Base-by-base conservation (phyloP, 805 yeast species). In the Monosporozyma solicola region DNA sequence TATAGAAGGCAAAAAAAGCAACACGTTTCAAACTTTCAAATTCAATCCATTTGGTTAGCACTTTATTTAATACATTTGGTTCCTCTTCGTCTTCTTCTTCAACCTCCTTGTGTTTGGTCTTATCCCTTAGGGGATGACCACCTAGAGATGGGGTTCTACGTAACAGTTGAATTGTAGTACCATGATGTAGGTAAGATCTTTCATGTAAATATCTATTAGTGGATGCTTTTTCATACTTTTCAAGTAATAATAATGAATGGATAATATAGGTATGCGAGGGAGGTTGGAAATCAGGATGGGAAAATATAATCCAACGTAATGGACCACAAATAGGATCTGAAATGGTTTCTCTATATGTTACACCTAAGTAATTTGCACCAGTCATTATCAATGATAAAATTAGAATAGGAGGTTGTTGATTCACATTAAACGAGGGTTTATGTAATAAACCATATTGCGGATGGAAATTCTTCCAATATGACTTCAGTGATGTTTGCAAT, bases 121-220 rank as follows among this genome's bases (percentile, higher is more conserved):
- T 55, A 20, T 51, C 55, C n/a, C 69, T 53, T 53, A 70, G 51
- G 0, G 89, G 87, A 53, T 84, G 80, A 0, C 90, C 90, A 13
- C 90, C 90, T 35, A 88, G 67, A 0, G 85, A 78, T 1, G 95
- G 88, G 0, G 88, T 80, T 59, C 96, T 74, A 58, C 95, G 72
- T 49, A 88, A 69, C 45, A 88, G 69, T 66, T 88, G 96, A 43
- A 87, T 82, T 0, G 91, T 82, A 0, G 95, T 85, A 4, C 94
- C 96, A 66, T 88, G 96, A 64, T 89, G 95, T 22, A 89, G 71
- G 66, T 85, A 92, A 0, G 88, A 86, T 48, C 96, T 69, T 68
- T 88, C 96, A 64, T 88, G 96, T 60, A 86, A 67, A 43, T 72
- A 70, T 59, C 96, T 72, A 47, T 80, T 77, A 0, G 88, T 74